phyloP scores from a whole-genome alignment of 176 grass and related monocot genomes.

The Carex kokanica region DNA sequence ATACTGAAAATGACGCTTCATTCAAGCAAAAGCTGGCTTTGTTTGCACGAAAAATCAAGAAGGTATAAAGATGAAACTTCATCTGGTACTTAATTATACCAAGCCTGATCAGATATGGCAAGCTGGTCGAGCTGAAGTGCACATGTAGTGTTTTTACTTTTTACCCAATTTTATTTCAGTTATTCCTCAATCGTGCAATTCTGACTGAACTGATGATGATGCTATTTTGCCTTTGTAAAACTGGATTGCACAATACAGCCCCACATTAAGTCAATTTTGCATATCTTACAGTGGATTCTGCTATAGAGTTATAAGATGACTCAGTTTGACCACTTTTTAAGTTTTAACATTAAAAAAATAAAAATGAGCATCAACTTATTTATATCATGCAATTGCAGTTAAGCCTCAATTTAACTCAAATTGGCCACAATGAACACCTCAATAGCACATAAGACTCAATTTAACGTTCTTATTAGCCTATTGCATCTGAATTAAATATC shows the following conservation, averaged over 20 bases:
- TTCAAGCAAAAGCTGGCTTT: slow-evolving; percentile 70
- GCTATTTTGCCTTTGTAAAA: background rate
- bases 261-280: background rate
- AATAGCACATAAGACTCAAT: background rate
- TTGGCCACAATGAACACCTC: background rate
- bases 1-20: slow-evolving; percentile 47
- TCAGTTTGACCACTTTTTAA: background rate
- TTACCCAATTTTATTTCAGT: background rate
- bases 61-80: slow-evolving; percentile 35
- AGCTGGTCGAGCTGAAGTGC: background rate
- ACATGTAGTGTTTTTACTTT: background rate
- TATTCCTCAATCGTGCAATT: background rate
- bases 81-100: background rate
- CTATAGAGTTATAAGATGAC: background rate
- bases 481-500: background rate
- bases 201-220: background rate
- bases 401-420: background rate
- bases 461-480: background rate
- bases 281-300: background rate
- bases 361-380: background rate
- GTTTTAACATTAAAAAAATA: background rate
- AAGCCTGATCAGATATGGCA: background rate
- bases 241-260: background rate
- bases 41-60: slow-evolving; percentile 88
- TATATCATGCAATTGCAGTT: background rate